Percentiles rank a stretch among this genome's conserved stretches.
These are phyloP conservation scores for Epithemia pelagica DNA, from an alignment of 108 stramenopile species.

Conservation along the genomic window DNA sequence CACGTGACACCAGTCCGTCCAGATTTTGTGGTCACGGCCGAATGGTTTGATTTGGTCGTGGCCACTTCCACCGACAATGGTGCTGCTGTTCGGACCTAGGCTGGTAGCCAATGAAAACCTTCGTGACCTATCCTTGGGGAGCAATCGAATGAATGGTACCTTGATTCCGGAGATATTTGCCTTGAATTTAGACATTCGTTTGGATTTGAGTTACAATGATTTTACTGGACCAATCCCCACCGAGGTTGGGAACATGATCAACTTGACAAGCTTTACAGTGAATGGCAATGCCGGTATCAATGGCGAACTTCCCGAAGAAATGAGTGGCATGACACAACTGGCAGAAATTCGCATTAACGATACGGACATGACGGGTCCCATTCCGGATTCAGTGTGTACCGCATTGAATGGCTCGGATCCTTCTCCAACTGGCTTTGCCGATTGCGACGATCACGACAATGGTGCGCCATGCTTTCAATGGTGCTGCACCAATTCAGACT, in stretches of 20 bases:
- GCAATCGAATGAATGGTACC: not conserved
- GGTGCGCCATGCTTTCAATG: not conserved
- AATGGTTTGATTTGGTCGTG: slow-evolving; percentile 4
- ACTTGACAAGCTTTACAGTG: slow-evolving; percentile 20
- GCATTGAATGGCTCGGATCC: not conserved
- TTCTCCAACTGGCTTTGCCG: not conserved
- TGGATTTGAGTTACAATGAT: slow-evolving; percentile 6
- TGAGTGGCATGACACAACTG: not conserved
- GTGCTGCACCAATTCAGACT: not conserved
- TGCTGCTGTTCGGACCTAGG: slow-evolving; percentile 31
- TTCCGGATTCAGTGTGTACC: not conserved
- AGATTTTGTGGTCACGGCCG: not conserved
- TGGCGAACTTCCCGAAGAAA: slow-evolving; percentile 20
- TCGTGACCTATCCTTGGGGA: not conserved
- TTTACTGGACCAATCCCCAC: slow-evolving; percentile 47
- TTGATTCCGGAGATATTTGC: not conserved
- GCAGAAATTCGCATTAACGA: not conserved
- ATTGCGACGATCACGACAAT: not conserved
- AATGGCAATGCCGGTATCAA: slow-evolving; percentile 16
- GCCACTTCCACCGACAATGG: slow-evolving; percentile 37
- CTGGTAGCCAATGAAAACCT: not conserved
- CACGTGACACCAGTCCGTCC: not conserved
- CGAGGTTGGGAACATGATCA: slow-evolving; percentile 22
- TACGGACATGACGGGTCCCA: not conserved
- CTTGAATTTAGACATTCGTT: not conserved